phyloP scores from a whole-genome alignment of 768 basidiomycete genomes.

The Kwoniella europaea region DNA sequence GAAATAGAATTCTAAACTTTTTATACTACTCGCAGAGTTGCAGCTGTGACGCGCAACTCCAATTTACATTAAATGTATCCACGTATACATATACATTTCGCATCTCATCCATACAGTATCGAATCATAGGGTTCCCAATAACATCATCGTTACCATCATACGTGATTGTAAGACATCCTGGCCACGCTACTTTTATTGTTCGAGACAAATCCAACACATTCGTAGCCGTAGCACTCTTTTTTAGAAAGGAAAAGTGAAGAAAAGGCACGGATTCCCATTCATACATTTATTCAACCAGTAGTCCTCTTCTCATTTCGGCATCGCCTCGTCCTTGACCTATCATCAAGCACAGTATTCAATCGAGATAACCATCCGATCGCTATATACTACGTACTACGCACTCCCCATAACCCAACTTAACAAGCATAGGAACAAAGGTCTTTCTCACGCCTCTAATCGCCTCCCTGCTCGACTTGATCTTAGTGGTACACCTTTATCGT shows the following conservation, averaged over 20 bases:
- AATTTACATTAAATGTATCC: too few species aligned
- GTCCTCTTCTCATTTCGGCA: neutral
- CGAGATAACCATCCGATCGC: slow-evolving; percentile 4
- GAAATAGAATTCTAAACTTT: neutral
- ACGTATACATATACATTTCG: neutral
- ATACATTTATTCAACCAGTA: neutral
- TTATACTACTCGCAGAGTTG: neutral
- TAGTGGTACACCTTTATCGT: neutral
- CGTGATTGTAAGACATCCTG: slow-evolving; percentile 1
- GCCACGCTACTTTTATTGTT: neutral
- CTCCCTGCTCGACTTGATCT: neutral
- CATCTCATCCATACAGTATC: neutral
- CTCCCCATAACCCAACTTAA: neutral
- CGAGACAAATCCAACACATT: neutral
- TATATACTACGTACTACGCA: slow-evolving; percentile 1
- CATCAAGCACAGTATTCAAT: slow-evolving; percentile 6
- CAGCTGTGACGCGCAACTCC: neutral
- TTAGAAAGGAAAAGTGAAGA: neutral
- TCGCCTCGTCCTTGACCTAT: neutral
- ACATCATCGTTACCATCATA: neutral
- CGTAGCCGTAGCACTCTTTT: neutral
- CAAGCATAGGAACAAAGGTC: slow-evolving; percentile 10
- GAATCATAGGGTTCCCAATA: neutral
- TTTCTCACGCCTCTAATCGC: neutral
- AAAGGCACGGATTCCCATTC: slow-evolving; percentile 15